Evolutionary conservation across 768 basidiomycete genomes (phyloP).

Genomic region (Boletus pseudopeckii): DNA sequence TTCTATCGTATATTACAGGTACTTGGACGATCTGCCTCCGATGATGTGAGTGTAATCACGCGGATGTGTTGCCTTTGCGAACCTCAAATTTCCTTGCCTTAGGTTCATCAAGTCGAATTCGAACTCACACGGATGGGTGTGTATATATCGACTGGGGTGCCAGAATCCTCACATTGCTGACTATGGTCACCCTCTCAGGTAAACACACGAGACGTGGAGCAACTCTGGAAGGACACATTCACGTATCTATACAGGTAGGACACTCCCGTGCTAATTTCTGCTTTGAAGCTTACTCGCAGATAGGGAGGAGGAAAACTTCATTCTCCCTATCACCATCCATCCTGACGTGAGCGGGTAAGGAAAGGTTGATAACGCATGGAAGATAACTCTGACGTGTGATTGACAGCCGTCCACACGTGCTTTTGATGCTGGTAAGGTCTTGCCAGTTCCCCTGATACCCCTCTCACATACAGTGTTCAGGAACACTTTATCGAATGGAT

Average conservation of each 20-base stretch:
- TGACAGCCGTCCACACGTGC: conserved; percentile 59
- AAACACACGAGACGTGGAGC: conserved; percentile 61
- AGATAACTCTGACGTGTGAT: conserved; percentile 1
- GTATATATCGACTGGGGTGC: conserved; percentile 1
- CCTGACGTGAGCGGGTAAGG: conserved; percentile 70
- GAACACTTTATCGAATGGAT: conserved; percentile 76
- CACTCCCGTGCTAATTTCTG: background rate
- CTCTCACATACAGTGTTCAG: conserved; percentile 26
- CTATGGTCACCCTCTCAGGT: conserved; percentile 37
- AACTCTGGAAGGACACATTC: conserved; percentile 76
- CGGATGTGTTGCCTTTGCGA: background rate
- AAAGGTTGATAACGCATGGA: background rate
- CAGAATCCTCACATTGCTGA: background rate
- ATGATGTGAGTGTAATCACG: conserved; percentile 49
- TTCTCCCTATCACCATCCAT: conserved; percentile 78
- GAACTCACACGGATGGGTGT: conserved; percentile 72
- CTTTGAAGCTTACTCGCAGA: conserved; percentile 1
- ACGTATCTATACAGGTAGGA: conserved; percentile 59
- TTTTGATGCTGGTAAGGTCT: conserved; percentile 61
- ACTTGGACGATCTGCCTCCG: conserved; percentile 71
- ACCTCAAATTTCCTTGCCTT: background rate
- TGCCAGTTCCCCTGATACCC: background rate
- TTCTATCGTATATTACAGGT: conserved; percentile 34
- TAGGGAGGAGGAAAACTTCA: conserved; percentile 60
- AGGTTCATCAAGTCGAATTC: conserved; percentile 69